Evolutionary conservation across 495 filamentous ascomycete species (phyloP).

Genomic region (Xylaria castorea): DNA sequence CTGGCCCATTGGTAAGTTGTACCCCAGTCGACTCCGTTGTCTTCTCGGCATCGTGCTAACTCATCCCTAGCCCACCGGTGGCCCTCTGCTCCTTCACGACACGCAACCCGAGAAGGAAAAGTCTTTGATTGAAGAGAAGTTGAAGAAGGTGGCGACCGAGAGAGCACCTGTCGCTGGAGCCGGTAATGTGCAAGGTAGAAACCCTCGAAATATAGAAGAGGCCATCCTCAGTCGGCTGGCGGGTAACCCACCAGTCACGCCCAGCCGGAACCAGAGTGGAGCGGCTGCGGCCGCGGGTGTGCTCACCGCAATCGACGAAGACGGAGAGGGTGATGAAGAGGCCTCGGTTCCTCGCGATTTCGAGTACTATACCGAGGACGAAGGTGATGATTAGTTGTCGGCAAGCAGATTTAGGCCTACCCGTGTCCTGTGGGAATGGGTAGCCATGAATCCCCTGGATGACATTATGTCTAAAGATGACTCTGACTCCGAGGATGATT

Average conservation of each 20-base stretch:
- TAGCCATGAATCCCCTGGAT: not conserved
- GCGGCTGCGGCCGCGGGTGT: conserved; percentile 80
- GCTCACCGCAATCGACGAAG: conserved; percentile 84
- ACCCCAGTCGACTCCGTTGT: not conserved
- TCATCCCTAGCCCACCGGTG: conserved; percentile 78
- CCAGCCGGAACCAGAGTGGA: conserved; percentile 50
- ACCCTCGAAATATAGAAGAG: conserved; percentile 37
- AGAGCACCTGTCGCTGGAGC: conserved; percentile 59
- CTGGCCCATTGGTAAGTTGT: conserved; percentile 28
- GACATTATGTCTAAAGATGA: not conserved
- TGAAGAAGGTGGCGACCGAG: conserved; percentile 76
- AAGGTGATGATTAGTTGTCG: conserved; percentile 60
- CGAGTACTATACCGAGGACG: conserved; percentile 81
- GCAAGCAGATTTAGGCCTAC: not conserved
- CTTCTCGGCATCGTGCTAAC: conserved; percentile 51
- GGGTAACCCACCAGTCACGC: conserved; percentile 32
- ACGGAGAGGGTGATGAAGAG: conserved; percentile 82
- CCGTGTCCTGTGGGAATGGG: too few species aligned
- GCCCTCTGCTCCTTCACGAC: conserved; percentile 89
- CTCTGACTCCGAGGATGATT: not conserved
- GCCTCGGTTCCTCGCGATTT: conserved; percentile 82
- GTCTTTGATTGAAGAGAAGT: conserved; percentile 81
- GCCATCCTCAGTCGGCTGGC: conserved; percentile 38
- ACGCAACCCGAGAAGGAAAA: conserved; percentile 80
- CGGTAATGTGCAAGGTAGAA: conserved; percentile 36